A percentile compares a stretch with the other conserved stretches of the same genome.
These are phyloP conservation scores for Pleomassaria siparia DNA, from an alignment of 2,329 filamentous ascomycete genomes.

Conservation along the genomic window DNA sequence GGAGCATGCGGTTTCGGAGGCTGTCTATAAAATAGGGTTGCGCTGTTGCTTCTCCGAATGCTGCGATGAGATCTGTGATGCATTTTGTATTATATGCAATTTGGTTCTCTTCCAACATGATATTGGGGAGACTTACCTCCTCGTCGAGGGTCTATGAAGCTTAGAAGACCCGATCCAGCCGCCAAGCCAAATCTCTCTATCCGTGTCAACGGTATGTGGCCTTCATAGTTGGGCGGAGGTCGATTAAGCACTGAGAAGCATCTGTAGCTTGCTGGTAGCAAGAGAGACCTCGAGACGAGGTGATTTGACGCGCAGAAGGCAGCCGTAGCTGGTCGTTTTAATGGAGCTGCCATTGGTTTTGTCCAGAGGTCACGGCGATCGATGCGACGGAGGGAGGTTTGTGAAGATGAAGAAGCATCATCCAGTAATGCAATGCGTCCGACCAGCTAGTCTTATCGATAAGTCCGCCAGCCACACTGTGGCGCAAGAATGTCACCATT, in stretches of 20 bases:
- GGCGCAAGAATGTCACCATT: slow-evolving; percentile 1
- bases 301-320: slow-evolving; percentile 7
- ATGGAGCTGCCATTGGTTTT: slow-evolving; percentile 14
- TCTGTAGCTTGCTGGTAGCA: slow-evolving; percentile 38
- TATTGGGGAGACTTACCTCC: slow-evolving; percentile 58
- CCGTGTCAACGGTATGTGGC: slow-evolving; percentile 84
- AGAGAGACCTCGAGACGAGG: slow-evolving; percentile 5
- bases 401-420: slow-evolving; percentile 4
- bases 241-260: slow-evolving; percentile 82
- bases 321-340: slow-evolving; percentile 10
- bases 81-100: slow-evolving; percentile 3
- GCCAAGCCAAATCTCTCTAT: slow-evolving; percentile 75
- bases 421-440: slow-evolving; percentile 13
- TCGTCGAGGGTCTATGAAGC: slow-evolving; percentile 73
- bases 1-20: slow-evolving; percentile 89
- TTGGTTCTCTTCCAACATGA: neutral
- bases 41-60: slow-evolving; percentile 90
- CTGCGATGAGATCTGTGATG: slow-evolving; percentile 81
- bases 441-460: slow-evolving; percentile 20
- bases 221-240: slow-evolving; percentile 82
- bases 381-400: neutral
- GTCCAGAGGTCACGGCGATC: neutral
- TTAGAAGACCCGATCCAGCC: slow-evolving; percentile 61
- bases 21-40: slow-evolving; percentile 94
- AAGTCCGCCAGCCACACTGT: slow-evolving; percentile 9